Evolutionary conservation across 2,329 filamentous ascomycete genomes (phyloP), one percentile per base, ranked within the genome.

Genomic region (Grosmannia huntii): DNA sequence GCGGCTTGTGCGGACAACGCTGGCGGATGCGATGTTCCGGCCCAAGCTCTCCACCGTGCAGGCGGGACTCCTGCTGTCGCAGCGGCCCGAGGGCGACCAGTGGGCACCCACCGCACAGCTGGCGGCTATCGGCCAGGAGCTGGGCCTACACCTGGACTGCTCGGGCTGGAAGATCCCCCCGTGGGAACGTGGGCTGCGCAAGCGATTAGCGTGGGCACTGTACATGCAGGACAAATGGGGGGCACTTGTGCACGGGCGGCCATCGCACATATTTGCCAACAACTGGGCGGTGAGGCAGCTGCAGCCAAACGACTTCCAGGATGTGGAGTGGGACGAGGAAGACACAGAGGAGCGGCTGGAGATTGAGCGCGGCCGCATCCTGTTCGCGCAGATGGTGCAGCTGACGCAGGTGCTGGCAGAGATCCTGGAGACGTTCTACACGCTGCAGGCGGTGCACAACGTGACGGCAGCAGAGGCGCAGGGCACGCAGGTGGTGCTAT

Each of bases 371-470:
- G 87, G 88, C 6, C 80, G 85, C 52, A 77, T 84, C 11, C 71
- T 91, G 36, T 91, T 91, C 68, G 80, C 78, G 57, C 84, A 90
- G 64, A 89, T 90, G 80, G 83, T 91, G 55, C 78, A 83, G 59
- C 77, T 92, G 31, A 87, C 87, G 1, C 80, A 83, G 66, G 87
- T 91, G 62, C 81, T 92, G 63, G 79, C 87, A 52, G 87, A 91
- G 68, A 89, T 91, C 58, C 83, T 90, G 66, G 86, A 91, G 65
- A 89, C 86, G 1, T 91, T 92, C 66, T 92, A 90, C 73, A 89
- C 86, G 1, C 79, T 90, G 57, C 81, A 85, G 58, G 87, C 88
- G n/a, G 86, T 86, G 72, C 81, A 84, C 62, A 81, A 81, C 41
- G 84, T 89, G 59, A 73, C 77, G 7, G 78, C 81, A 54, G 85